phyloP scores from a whole-genome alignment of 208 protist genomes.

The Wallacemonas sp. region DNA sequence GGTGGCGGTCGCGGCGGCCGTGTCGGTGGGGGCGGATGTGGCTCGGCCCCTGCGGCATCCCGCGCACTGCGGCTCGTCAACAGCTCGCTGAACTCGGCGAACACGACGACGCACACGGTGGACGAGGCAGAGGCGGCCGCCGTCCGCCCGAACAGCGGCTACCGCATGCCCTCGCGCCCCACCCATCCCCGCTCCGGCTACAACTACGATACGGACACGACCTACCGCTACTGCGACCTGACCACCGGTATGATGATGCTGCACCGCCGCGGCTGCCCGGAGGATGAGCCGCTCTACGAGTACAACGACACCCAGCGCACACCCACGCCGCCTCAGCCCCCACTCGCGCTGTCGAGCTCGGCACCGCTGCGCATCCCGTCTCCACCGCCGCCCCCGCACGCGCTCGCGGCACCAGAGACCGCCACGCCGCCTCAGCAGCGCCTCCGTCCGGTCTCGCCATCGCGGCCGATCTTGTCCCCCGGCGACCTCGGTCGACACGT shows the following conservation, averaged over 20 bases:
- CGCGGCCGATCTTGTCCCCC: conserved; percentile 9
- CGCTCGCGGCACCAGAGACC: conserved; percentile 8
- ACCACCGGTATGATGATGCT: conserved; percentile 22
- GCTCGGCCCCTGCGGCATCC: conserved; percentile 1
- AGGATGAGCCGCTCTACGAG: conserved; percentile 26
- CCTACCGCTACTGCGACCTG: conserved; percentile 33
- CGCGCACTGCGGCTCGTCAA: conserved; percentile 10
- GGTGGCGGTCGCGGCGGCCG: too few relatives aligned
- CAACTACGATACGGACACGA: conserved; percentile 13
- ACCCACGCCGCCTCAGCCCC: not conserved
- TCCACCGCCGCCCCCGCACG: conserved; percentile 5
- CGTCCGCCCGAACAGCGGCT: conserved; percentile 9
- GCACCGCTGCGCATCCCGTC: too few relatives aligned
- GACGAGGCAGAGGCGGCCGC: not conserved
- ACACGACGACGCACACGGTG: not conserved
- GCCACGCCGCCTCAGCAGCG: conserved; percentile 9
- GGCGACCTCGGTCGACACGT: conserved; percentile 3
- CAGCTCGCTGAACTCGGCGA: not conserved
- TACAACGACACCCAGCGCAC: conserved; percentile 64
- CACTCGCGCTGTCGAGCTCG: too few relatives aligned
- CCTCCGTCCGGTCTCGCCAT: conserved; percentile 4
- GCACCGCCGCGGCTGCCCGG: conserved; percentile 17
- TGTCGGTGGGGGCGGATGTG: not conserved
- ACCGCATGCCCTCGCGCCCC: conserved; percentile 9
- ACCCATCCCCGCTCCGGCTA: conserved; percentile 3